Base-by-base conservation (phyloP, 2,329 filamentous ascomycete genomes). In the Diaporthe amygdali region DNA sequence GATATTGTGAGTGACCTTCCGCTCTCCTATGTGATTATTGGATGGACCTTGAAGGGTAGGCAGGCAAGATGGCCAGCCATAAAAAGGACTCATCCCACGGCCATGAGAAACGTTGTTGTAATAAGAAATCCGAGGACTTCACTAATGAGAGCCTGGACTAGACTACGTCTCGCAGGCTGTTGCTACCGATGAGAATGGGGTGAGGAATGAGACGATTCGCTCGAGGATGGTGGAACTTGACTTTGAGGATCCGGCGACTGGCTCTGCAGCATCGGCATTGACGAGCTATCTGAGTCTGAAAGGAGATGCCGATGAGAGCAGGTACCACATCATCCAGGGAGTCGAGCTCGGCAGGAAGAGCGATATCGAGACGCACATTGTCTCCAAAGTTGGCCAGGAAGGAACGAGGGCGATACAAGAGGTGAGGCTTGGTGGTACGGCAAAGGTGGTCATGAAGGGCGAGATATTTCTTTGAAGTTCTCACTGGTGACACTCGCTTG, bases 321-420 rank as follows among this genome's bases (percentile, higher is more conserved):
- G 78, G 68, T 91, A 88, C 74, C 82, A 85, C 70, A 81, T 93
- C 73, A 87, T 87, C 71, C 91, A 93, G 81, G 91, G 91, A 0
- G 89, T 92, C 12, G 91, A 93, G 80, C 92, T 93, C 88, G 90
- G 90, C 7, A 81, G 90, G 74, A 81, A 81, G 78, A 90, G 88
- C 75, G 81, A 85, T 61, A 89, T 89, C 59, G 76, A 79, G 47
- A 84, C 89, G 44, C 82, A 86, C 69, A 82, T 87, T n/a, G 69
- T 68, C 34, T 63, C 73, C 14, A 55, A 61, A 25, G 32, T 27
- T 20, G 68, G 27, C 10, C 59, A 68, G 10, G 70, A 39, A 7
- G 63, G 66, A 20, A 61, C 44, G 22, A 70, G 69, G 22, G 47
- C 30, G 69, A 68, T 81, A 12, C 75, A 76, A 71, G 74, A 77